Base-by-base conservation (phyloP, 306 rosid species). In the Rosa chinensis region DNA sequence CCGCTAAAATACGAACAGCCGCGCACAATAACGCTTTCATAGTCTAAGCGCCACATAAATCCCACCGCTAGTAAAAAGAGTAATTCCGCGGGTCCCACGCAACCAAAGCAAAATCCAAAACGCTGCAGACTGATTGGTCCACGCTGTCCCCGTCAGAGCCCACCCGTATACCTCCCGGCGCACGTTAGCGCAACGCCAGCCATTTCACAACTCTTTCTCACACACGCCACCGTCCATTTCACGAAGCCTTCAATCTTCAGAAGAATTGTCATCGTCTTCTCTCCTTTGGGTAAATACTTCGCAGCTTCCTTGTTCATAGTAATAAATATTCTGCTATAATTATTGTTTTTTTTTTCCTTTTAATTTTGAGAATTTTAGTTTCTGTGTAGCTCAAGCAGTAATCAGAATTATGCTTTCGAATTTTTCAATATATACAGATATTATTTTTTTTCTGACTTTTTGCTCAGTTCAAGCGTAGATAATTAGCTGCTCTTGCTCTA, bases 21-120 rank as follows among this genome's bases (percentile, higher is more conserved):
- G 71, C 42, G 17, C 77, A 59, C 17, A 1, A 43, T 59, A 58
- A 40, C 25, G 10, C 35, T 40, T 23, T 28, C 9, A 6, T 62
- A 1, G 37, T 5, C 84, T 11, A 3, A 37, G 70, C 87, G 85
- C 87, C 82, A 84, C 87, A 69, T 81, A 32, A 32, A 32, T 32
- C 37, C 37, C 37, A 32, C 37, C 37, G 37, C 37, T 32, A 0
- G 37, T 32, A 32, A 32, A 32, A 32, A 32, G 37, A 2, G 37
- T 32, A 32, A 74, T 44, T 45, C 14, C 39, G 20, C 37, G 79
- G 81, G 79, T 76, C 78, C 78, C 70, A 70, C 64, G 16, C 23
- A 21, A 9, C 48, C 21, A 13, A 42, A n/a, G 28, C 52, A 21
- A 37, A 13, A 52, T 83, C 77, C 80, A 50, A 75, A 79, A 75